Evolutionary conservation across 345 rosid genomes (phyloP).

Genomic region (Boechera retrofracta): DNA sequence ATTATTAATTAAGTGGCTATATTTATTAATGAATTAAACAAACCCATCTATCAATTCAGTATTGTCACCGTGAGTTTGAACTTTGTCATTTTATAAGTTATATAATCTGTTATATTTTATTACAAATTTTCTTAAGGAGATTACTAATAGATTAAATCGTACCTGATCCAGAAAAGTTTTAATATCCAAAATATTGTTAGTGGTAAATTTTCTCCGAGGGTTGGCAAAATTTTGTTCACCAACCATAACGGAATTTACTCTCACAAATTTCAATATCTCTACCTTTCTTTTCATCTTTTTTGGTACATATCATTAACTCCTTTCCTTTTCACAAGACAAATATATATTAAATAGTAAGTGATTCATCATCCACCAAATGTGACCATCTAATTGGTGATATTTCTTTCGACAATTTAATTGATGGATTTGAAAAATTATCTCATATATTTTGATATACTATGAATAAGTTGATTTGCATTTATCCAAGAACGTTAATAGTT

Average conservation of each 20-base stretch:
- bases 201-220: constrained; percentile 49
- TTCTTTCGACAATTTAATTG: constrained; percentile 4
- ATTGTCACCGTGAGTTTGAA: constrained; percentile 28
- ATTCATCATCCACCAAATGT: constrained; percentile 41
- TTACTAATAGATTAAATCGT: constrained; percentile 13
- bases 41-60: constrained; percentile 26
- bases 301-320: constrained; percentile 44
- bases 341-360: constrained; percentile 32
- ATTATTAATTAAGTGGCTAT: constrained; percentile 32
- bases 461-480: neutral
- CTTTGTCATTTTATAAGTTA: constrained; percentile 9
- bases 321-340: constrained; percentile 38
- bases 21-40: constrained; percentile 26
- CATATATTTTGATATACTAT: neutral
- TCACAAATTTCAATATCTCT: constrained; percentile 39
- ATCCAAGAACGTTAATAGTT: neutral
- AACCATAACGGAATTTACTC: constrained; percentile 54
- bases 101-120: neutral
- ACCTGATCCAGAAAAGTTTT: constrained; percentile 25
- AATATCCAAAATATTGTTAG: constrained; percentile 17
- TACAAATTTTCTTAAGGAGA: neutral
- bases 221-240: constrained; percentile 56
- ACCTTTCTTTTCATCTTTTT: constrained; percentile 40
- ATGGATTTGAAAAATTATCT: constrained; percentile 12
- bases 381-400: constrained; percentile 24